These are phyloP conservation scores for Ballota nigra DNA, from an alignment of 257 asterid species.

Conservation along the genomic window DNA sequence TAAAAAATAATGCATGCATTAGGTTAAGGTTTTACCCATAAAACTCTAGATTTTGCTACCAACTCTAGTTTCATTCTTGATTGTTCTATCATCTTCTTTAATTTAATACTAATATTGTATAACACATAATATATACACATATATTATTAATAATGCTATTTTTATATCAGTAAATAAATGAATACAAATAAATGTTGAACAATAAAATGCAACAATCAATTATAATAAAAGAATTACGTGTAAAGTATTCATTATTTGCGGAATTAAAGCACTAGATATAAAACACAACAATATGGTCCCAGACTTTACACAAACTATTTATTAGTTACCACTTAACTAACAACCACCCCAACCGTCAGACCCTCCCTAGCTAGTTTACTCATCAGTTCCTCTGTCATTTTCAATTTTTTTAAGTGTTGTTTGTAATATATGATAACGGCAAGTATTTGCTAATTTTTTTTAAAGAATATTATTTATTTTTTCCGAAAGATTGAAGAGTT, in stretches of 20 bases:
- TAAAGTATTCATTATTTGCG: neutral
- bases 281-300: neutral
- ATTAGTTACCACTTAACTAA: conserved; percentile 28
- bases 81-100: neutral
- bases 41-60: too few relatives aligned
- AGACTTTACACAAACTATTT: conserved; percentile 17
- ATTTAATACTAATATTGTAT: neutral
- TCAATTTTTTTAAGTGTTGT: neutral
- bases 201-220: neutral
- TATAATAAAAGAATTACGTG: neutral
- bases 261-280: neutral
- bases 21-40: too few relatives aligned
- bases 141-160: neutral
- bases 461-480: too few relatives aligned
- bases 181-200: neutral
- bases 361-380: neutral
- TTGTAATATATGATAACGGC: too few relatives aligned
- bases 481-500: too few relatives aligned
- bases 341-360: conserved; percentile 34
- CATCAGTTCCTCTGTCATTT: too few relatives aligned
- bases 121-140: too few relatives aligned
- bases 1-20: too few relatives aligned
- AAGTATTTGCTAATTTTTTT: too few relatives aligned
- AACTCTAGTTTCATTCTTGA: too few relatives aligned
- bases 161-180: neutral